Evolutionary conservation across 306 rosid genomes (phyloP).

Genomic region (Rosa chinensis): DNA sequence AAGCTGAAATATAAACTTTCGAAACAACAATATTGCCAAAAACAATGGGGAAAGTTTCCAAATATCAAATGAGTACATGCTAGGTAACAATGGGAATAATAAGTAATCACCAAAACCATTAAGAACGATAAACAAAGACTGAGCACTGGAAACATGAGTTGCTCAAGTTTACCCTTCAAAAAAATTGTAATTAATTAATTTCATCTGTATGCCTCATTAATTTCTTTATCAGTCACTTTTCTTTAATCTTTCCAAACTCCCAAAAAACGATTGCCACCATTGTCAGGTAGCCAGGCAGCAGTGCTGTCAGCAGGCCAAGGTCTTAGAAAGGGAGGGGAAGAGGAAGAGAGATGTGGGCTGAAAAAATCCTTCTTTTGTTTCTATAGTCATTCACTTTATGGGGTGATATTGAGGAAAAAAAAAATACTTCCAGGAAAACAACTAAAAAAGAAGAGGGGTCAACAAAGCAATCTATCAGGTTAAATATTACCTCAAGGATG

Average conservation of each 20-base stretch:
- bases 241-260: background rate
- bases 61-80: background rate
- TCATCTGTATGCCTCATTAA: background rate
- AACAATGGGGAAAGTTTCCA: background rate
- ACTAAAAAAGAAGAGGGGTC: background rate
- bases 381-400: background rate
- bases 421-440: background rate
- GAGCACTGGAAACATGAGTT: background rate
- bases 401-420: background rate
- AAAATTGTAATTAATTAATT: background rate
- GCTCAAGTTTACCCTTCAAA: background rate
- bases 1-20: background rate
- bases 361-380: background rate
- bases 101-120: background rate
- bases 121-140: background rate
- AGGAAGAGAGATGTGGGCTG: background rate
- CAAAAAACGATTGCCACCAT: background rate
- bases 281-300: background rate
- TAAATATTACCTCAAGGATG: background rate
- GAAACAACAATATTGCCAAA: background rate
- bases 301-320: background rate
- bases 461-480: background rate
- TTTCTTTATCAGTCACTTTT: background rate
- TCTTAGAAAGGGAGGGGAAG: background rate
- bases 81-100: background rate